Percentiles rank a stretch among this genome's conserved stretches.
Evolutionary conservation across 2,329 filamentous ascomycete species (phyloP).

Genomic region (Cladosporium sp.): DNA sequence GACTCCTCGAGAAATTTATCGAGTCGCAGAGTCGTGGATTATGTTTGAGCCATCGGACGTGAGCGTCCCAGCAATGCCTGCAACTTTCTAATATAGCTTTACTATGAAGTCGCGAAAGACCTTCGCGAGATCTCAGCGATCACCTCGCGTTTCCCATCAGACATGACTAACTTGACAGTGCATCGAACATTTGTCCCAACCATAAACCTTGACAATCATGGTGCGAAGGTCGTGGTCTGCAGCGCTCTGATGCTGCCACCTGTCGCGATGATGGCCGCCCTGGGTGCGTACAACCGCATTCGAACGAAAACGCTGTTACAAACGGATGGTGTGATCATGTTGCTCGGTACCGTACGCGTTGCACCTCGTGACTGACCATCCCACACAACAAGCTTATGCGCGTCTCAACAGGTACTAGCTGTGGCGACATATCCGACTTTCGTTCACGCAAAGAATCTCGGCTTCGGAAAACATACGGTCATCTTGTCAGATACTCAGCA

Average conservation of each 20-base stretch:
- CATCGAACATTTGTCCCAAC: not conserved
- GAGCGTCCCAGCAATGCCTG: too few relatives aligned
- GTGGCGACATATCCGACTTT: constrained; percentile 5
- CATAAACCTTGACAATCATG: constrained; percentile 13
- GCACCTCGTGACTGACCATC: too few relatives aligned
- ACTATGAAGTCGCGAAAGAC: too few relatives aligned
- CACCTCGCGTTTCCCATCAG: too few relatives aligned
- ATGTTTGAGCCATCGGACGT: too few relatives aligned
- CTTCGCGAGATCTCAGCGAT: too few relatives aligned
- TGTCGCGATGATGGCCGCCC: constrained; percentile 6
- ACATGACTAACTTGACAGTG: not conserved
- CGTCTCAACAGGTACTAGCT: not conserved
- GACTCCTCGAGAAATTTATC: not conserved
- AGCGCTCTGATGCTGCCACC: constrained; percentile 11
- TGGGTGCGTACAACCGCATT: constrained; percentile 9
- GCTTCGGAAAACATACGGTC: not conserved
- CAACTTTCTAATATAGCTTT: too few relatives aligned
- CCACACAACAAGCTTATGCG: not conserved
- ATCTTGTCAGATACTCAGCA: not conserved
- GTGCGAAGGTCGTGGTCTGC: constrained; percentile 11
- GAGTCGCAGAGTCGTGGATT: not conserved
- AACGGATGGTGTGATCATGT: constrained; percentile 3
- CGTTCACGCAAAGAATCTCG: not conserved
- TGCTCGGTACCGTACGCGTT: not conserved
- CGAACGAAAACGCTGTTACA: constrained; percentile 10